phyloP scores from a whole-genome alignment of 768 basidiomycete genomes.

The Auriscalpium orientale region DNA sequence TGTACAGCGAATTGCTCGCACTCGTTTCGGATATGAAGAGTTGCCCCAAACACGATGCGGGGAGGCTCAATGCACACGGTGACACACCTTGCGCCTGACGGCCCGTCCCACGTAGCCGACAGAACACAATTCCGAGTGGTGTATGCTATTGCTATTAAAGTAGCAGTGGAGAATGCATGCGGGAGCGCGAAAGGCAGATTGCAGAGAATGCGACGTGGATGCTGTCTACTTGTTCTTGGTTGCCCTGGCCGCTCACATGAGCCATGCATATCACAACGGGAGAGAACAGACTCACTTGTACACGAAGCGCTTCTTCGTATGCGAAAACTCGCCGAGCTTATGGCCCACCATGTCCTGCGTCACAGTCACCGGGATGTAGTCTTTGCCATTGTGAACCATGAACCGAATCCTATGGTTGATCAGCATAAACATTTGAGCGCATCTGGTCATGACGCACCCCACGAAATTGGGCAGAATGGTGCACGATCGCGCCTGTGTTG shows the following conservation, averaged over 20 bases:
- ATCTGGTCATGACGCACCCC: constrained; percentile 48
- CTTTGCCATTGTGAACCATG: constrained; percentile 90
- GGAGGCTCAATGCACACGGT: too few species aligned
- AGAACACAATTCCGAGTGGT: too few species aligned
- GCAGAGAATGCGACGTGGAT: neutral
- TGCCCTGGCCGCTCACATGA: constrained; percentile 18
- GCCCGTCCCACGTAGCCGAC: too few species aligned
- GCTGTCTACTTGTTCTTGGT: constrained; percentile 35
- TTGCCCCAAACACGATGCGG: too few species aligned
- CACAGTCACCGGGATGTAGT: constrained; percentile 77
- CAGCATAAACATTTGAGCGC: neutral
- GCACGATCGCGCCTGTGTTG: constrained; percentile 81
- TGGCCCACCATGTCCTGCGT: constrained; percentile 99
- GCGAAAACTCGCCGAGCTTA: constrained; percentile 91
- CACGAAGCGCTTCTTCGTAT: constrained; percentile 80
- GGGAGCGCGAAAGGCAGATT: neutral
- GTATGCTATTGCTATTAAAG: too few species aligned
- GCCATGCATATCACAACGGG: neutral
- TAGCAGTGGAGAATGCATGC: too few species aligned
- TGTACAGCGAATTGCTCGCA: too few species aligned
- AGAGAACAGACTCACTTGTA: constrained; percentile 59
- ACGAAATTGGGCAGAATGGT: constrained; percentile 95
- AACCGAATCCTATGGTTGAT: constrained; percentile 62
- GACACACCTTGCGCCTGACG: too few species aligned
- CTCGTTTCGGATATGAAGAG: too few species aligned